Evolutionary conservation across 2,329 filamentous ascomycete species (phyloP).

Genomic region (Thielaviopsis euricoi): DNA sequence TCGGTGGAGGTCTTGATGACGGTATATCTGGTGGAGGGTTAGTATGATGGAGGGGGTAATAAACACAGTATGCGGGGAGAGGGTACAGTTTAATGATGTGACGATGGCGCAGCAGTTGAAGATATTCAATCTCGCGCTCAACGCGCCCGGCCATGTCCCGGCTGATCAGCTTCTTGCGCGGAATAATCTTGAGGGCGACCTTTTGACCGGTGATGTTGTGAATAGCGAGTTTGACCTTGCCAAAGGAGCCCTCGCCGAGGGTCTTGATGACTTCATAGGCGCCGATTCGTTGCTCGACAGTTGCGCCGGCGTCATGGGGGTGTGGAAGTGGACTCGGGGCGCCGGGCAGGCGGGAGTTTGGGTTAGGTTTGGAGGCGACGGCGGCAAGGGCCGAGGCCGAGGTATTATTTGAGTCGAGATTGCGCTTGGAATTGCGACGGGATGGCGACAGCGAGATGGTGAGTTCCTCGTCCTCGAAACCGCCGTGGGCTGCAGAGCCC

Average conservation of each 20-base stretch:
- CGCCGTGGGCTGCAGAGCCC: slow-evolving; percentile 13
- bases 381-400: slow-evolving; percentile 12
- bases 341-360: slow-evolving; percentile 19
- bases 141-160: slow-evolving; percentile 96
- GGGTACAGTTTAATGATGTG: slow-evolving; percentile 93
- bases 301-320: slow-evolving; percentile 31
- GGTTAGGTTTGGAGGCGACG: slow-evolving; percentile 14
- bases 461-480: slow-evolving; percentile 67
- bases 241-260: slow-evolving; percentile 90
- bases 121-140: slow-evolving; percentile 94
- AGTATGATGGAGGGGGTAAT: background rate
- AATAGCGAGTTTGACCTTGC: slow-evolving; percentile 93
- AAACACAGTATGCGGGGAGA: background rate
- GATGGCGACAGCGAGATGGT: slow-evolving; percentile 58
- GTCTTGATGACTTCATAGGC: slow-evolving; percentile 85
- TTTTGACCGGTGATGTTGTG: slow-evolving; percentile 87
- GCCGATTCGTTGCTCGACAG: slow-evolving; percentile 66
- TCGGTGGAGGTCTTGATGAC: slow-evolving; percentile 89
- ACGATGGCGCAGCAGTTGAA: slow-evolving; percentile 86
- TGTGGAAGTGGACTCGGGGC: slow-evolving; percentile 17
- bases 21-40: slow-evolving; percentile 48
- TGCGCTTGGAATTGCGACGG: slow-evolving; percentile 19
- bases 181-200: slow-evolving; percentile 96
- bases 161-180: slow-evolving; percentile 86
- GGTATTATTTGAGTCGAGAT: slow-evolving; percentile 6